Percentiles rank a stretch among this genome's conserved stretches.
Conservation (phyloP, 1,284 basidiomycete genomes). For the Microbotryum scabiosae region DNA sequence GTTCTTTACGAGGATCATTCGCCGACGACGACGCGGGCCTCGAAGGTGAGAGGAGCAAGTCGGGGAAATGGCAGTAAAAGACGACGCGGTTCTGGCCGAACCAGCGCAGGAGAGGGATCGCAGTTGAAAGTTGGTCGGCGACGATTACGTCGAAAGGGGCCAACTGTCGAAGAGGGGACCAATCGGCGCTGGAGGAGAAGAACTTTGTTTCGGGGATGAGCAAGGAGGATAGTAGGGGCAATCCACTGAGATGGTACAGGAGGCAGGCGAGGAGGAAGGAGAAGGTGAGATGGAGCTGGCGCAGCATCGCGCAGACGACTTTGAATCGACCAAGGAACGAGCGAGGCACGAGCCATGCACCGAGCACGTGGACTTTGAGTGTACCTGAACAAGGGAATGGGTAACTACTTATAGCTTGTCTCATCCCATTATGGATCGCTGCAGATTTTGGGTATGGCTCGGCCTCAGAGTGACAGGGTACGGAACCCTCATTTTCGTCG, state of each 20-base stretch:
- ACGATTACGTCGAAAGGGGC: conserved; percentile 67
- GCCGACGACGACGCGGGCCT: neutral
- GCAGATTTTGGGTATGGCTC: too few relatives aligned
- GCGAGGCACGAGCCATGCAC: conserved; percentile 64
- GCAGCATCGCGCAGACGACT: conserved; percentile 78
- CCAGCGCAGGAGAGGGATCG: conserved; percentile 69
- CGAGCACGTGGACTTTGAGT: conserved; percentile 67
- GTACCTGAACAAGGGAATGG: conserved; percentile 52
- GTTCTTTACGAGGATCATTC: neutral
- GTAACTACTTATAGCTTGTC: neutral
- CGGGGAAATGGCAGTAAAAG: conserved; percentile 97
- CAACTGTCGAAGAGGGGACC: conserved; percentile 26
- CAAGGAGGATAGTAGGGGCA: conserved; percentile 5
- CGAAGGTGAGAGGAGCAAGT: conserved; percentile 61
- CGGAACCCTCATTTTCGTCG: neutral
- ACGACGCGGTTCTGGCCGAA: conserved; percentile 67
- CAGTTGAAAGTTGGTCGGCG: conserved; percentile 89
- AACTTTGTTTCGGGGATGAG: conserved; percentile 26
- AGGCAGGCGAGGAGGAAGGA: conserved; percentile 51
- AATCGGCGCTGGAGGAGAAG: conserved; percentile 29
- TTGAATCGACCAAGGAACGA: conserved; percentile 68
- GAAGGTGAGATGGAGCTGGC: conserved; percentile 70
- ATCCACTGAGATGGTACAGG: conserved; percentile 32
- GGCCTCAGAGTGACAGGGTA: too few relatives aligned
- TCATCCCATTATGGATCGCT: too few relatives aligned